These are phyloP conservation scores for Secale cereale DNA, from an alignment of 176 grass and related monocot genomes.

Conservation along the genomic window DNA sequence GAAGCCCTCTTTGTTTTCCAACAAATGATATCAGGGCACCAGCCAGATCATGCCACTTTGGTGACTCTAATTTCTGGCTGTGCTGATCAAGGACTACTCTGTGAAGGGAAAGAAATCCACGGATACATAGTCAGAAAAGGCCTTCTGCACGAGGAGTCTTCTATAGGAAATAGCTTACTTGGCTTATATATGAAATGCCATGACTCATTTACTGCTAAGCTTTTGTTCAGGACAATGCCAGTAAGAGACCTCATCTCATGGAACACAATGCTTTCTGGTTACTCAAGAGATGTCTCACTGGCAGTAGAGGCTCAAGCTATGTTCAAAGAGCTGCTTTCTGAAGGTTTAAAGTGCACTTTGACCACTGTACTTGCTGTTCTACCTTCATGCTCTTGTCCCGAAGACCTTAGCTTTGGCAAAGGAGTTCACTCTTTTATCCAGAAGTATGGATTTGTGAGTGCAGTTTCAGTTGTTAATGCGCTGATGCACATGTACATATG, in stretches of 20 bases:
- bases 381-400: constrained; percentile 41
- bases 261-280: constrained; percentile 79
- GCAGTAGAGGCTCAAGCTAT: constrained; percentile 33
- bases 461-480: constrained; percentile 57
- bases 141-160: constrained; percentile 20
- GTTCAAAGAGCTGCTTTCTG: constrained; percentile 51
- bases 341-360: constrained; percentile 38
- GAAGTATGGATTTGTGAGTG: constrained; percentile 43
- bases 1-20: constrained; percentile 37
- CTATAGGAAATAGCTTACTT: constrained; percentile 62
- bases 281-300: constrained; percentile 31
- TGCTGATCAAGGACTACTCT: constrained; percentile 45
- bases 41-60: constrained; percentile 52
- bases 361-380: constrained; percentile 64
- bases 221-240: constrained; percentile 61
- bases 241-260: constrained; percentile 70
- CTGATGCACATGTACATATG: constrained; percentile 83
- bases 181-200: constrained; percentile 60
- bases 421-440: constrained; percentile 51
- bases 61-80: constrained; percentile 58
- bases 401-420: constrained; percentile 68
- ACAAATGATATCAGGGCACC: constrained; percentile 44
- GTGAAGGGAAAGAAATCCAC: constrained; percentile 55
- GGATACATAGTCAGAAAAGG: constrained; percentile 45
- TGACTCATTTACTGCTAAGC: constrained; percentile 16